Percentiles rank a stretch among this genome's conserved stretches.
These are phyloP conservation scores for Cladobotryum protrusum DNA, from an alignment of 2,329 filamentous ascomycete genomes.

Conservation along the genomic window DNA sequence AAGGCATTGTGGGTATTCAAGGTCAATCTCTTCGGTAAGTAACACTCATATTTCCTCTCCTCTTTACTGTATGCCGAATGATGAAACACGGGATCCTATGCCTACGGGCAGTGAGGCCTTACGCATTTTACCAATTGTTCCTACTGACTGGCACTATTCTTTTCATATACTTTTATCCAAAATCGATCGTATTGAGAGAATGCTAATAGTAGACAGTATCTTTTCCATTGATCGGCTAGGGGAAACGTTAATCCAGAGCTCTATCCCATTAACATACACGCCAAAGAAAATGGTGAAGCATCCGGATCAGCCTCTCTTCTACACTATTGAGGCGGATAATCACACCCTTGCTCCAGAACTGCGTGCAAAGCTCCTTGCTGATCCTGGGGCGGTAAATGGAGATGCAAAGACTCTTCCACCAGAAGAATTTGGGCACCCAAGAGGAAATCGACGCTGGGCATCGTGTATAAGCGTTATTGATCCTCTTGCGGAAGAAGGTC, in stretches of 20 bases:
- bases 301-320: constrained; percentile 83
- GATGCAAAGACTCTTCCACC: constrained; percentile 65
- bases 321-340: constrained; percentile 89
- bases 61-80: constrained; percentile 38
- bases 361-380: constrained; percentile 64
- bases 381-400: constrained; percentile 64
- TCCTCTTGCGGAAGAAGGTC: constrained; percentile 63
- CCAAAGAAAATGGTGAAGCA: constrained; percentile 83
- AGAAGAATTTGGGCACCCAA: constrained; percentile 83
- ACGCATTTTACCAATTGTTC: constrained; percentile 81
- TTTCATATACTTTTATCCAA: constrained; percentile 9
- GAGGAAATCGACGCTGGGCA: constrained; percentile 81
- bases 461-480: constrained; percentile 93
- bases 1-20: constrained; percentile 92
- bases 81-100: constrained; percentile 61
- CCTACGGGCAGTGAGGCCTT: constrained; percentile 49
- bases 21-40: constrained; percentile 77
- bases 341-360: constrained; percentile 81
- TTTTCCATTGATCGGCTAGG: constrained; percentile 85
- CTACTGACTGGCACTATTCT: constrained; percentile 65
- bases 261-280: constrained; percentile 81
- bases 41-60: constrained; percentile 22
- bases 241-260: constrained; percentile 80
- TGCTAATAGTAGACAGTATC: constrained; percentile 49
- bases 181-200: not conserved